These are phyloP conservation scores for Endoconidiophora polonica DNA, from an alignment of 2,329 filamentous ascomycete genomes.

Conservation along the genomic window DNA sequence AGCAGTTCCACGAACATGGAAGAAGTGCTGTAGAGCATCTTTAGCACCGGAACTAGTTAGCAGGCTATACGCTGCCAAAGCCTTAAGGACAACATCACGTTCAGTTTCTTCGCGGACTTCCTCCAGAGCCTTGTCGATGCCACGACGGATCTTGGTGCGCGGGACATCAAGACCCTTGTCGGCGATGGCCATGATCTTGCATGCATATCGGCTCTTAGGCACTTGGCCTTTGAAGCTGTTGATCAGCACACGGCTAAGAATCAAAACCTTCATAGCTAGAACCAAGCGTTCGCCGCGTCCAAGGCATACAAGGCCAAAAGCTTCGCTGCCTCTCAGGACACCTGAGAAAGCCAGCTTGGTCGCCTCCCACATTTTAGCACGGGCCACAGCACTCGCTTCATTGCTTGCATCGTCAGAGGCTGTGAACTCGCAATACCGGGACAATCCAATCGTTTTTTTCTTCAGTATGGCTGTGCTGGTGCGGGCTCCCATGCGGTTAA, in stretches of 20 bases:
- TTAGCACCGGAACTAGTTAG: conserved; percentile 62
- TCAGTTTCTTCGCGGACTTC: conserved; percentile 34
- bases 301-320: conserved; percentile 16
- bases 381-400: conserved; percentile 23
- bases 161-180: conserved; percentile 46
- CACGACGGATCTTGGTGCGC: conserved; percentile 45
- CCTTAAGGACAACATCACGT: conserved; percentile 45
- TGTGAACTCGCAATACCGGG: conserved; percentile 24
- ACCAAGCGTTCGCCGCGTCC: conserved; percentile 34
- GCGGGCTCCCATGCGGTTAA: conserved; percentile 55
- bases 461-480: conserved; percentile 61
- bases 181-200: conserved; percentile 36
- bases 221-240: conserved; percentile 47
- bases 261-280: conserved; percentile 51
- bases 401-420: conserved; percentile 16
- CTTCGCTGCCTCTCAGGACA: conserved; percentile 27
- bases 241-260: conserved; percentile 57
- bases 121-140: conserved; percentile 53
- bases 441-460: conserved; percentile 43
- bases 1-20: conserved; percentile 53
- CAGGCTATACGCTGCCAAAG: conserved; percentile 67
- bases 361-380: conserved; percentile 33
- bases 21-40: conserved; percentile 65
- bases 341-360: conserved; percentile 33
- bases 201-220: conserved; percentile 20